phyloP scores from a whole-genome alignment of 1,284 basidiomycete genomes.

The Trametes pubescens region DNA sequence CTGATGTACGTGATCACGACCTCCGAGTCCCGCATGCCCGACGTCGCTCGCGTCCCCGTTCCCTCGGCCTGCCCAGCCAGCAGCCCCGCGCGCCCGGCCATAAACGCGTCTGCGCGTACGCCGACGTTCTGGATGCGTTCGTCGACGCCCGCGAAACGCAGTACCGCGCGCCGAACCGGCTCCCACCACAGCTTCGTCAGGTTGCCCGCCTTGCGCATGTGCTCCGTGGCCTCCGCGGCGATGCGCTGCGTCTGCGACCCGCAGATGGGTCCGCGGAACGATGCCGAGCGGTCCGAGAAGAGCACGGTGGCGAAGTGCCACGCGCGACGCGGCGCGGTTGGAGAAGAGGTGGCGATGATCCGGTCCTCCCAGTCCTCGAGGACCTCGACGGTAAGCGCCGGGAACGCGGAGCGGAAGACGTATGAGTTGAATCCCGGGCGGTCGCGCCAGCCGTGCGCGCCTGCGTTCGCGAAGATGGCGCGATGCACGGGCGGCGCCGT shows the following conservation, averaged over 20 bases:
- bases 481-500: slow-evolving; percentile 63
- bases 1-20: slow-evolving; percentile 81
- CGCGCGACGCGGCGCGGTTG: slow-evolving; percentile 50
- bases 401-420: slow-evolving; percentile 80
- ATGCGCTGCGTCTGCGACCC: slow-evolving; percentile 72
- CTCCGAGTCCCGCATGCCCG: slow-evolving; percentile 37
- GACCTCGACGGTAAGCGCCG: slow-evolving; percentile 73
- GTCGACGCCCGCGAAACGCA: slow-evolving; percentile 66
- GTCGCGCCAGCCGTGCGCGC: slow-evolving; percentile 73
- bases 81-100: slow-evolving; percentile 19
- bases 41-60: slow-evolving; percentile 18
- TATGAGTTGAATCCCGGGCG: slow-evolving; percentile 76
- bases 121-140: slow-evolving; percentile 41
- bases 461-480: slow-evolving; percentile 71
- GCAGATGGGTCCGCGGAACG: slow-evolving; percentile 71
- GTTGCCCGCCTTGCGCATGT: slow-evolving; percentile 49
- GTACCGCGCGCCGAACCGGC: slow-evolving; percentile 64
- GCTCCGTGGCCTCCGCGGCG: slow-evolving; percentile 68
- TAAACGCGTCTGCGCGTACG: slow-evolving; percentile 33
- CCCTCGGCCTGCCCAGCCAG: slow-evolving; percentile 8
- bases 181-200: slow-evolving; percentile 72
- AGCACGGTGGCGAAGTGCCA: slow-evolving; percentile 69
- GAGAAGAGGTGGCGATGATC: slow-evolving; percentile 50
- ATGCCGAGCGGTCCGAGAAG: slow-evolving; percentile 76
- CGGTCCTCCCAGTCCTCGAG: slow-evolving; percentile 76